Percentiles rank a stretch among this genome's conserved stretches.
Evolutionary conservation across 805 yeast genomes (phyloP).

Genomic region (Teunomyces pallodes): DNA sequence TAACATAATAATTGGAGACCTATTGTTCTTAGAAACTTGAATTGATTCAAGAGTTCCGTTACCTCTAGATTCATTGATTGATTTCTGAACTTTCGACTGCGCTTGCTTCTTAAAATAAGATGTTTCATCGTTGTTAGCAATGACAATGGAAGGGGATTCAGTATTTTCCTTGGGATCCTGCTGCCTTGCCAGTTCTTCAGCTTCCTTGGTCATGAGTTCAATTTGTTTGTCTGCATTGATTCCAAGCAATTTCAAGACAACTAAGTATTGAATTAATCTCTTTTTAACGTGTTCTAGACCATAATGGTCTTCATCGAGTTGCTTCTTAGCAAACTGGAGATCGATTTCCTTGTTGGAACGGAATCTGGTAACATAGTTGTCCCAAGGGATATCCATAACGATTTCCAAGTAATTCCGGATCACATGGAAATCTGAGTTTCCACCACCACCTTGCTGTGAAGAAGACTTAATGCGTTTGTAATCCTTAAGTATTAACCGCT

Average conservation of each 20-base stretch:
- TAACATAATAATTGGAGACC: slow-evolving; percentile 73
- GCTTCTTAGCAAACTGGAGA: slow-evolving; percentile 38
- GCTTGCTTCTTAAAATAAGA: slow-evolving; percentile 24
- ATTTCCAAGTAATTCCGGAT: slow-evolving; percentile 63
- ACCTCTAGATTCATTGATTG: slow-evolving; percentile 11
- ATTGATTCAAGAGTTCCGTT: slow-evolving; percentile 12
- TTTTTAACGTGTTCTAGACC: slow-evolving; percentile 59
- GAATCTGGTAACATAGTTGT: slow-evolving; percentile 28
- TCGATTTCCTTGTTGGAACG: slow-evolving; percentile 46
- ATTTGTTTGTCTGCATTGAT: slow-evolving; percentile 30
- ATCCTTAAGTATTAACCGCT: slow-evolving; percentile 45
- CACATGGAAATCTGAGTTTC: slow-evolving; percentile 61
- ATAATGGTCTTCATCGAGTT: slow-evolving; percentile 41
- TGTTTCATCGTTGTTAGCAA: slow-evolving; percentile 38
- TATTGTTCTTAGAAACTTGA: slow-evolving; percentile 32
- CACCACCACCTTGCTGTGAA: slow-evolving; percentile 35
- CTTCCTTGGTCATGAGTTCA: slow-evolving; percentile 13
- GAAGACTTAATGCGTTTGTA: slow-evolving; percentile 53
- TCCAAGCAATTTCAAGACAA: slow-evolving; percentile 63
- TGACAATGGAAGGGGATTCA: slow-evolving; percentile 18
- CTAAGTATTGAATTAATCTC: slow-evolving; percentile 73
- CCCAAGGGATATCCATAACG: slow-evolving; percentile 66
- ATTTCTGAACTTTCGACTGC: slow-evolving; percentile 13
- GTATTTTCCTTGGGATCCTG: slow-evolving; percentile 2
- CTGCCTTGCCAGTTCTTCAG: slow-evolving; percentile 2